Conservation (phyloP, 768 basidiomycete genomes). For the Calocera cornea region DNA sequence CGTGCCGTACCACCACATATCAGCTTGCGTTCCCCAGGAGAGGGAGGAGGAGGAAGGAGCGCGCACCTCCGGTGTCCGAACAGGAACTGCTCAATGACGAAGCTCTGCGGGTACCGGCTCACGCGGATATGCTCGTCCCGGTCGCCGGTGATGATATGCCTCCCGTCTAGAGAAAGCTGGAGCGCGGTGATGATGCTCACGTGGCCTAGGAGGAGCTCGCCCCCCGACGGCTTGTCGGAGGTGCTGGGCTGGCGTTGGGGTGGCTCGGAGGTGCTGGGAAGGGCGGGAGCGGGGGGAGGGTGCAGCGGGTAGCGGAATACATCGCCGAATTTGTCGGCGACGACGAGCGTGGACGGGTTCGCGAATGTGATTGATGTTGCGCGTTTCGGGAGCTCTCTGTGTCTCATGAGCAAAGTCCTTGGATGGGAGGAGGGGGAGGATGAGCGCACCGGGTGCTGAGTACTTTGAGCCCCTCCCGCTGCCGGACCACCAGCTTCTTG, state of each 20-base stretch:
- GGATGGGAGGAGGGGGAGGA: neutral
- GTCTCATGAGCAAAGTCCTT: neutral
- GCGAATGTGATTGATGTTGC: conserved; percentile 59
- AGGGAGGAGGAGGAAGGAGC: neutral
- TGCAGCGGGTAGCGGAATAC: conserved; percentile 64
- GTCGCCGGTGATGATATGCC: conserved; percentile 76
- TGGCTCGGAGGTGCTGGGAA: conserved; percentile 12
- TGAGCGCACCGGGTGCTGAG: conserved; percentile 48
- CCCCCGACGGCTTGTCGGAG: conserved; percentile 56
- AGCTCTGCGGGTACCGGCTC: conserved; percentile 78
- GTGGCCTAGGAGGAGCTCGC: conserved; percentile 70
- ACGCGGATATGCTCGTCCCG: conserved; percentile 91
- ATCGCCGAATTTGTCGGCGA: conserved; percentile 92
- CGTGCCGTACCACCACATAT: neutral
- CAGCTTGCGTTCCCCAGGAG: neutral
- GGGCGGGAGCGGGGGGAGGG: conserved; percentile 17
- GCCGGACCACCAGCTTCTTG: conserved; percentile 69
- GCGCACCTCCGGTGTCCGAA: conserved; percentile 70
- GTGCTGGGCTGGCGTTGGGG: conserved; percentile 20
- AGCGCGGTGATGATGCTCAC: conserved; percentile 70
- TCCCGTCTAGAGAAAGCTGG: conserved; percentile 51
- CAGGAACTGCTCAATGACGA: conserved; percentile 73
- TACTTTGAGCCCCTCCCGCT: conserved; percentile 40
- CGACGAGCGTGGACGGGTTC: conserved; percentile 51
- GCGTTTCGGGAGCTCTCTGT: conserved; percentile 71